phyloP scores from a whole-genome alignment of 2,329 filamentous ascomycete species.

The Aspergillus ruber region DNA sequence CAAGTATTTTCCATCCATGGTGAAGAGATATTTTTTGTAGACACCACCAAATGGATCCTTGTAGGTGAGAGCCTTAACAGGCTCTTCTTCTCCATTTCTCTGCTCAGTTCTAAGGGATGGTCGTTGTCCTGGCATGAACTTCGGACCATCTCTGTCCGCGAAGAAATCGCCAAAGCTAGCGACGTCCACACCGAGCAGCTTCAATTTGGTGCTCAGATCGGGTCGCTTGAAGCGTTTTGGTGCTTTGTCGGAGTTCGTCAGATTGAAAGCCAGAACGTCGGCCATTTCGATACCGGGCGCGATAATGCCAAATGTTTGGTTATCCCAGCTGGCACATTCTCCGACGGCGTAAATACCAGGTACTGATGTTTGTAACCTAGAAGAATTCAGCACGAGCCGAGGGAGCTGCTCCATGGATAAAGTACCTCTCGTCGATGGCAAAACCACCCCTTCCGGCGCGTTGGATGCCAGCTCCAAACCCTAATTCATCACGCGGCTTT shows the following conservation, averaged over 20 bases:
- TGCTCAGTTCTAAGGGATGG: constrained; percentile 35
- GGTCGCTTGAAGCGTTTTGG: constrained; percentile 69
- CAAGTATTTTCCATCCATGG: constrained; percentile 79
- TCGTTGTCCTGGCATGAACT: constrained; percentile 59
- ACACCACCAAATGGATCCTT: constrained; percentile 81
- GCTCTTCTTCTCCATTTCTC: constrained; percentile 39
- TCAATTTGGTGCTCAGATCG: constrained; percentile 85
- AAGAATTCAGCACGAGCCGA: not conserved
- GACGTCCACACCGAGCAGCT: constrained; percentile 82
- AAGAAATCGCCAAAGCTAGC: constrained; percentile 94
- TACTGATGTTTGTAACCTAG: constrained; percentile 59
- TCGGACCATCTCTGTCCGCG: constrained; percentile 76
- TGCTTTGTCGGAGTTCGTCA: constrained; percentile 69
- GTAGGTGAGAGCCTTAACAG: constrained; percentile 79
- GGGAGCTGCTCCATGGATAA: not conserved
- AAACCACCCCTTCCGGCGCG: constrained; percentile 67
- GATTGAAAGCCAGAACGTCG: constrained; percentile 82
- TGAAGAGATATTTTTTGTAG: constrained; percentile 93
- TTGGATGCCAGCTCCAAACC: constrained; percentile 60
- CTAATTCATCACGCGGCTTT: constrained; percentile 71
- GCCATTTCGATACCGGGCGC: constrained; percentile 90
- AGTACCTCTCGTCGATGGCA: constrained; percentile 46
- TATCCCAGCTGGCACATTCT: constrained; percentile 85
- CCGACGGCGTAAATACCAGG: constrained; percentile 78
- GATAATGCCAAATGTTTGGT: constrained; percentile 81